Evolutionary conservation across 441 rosid genomes (phyloP).

Genomic region (Bruguiera hainesii): DNA sequence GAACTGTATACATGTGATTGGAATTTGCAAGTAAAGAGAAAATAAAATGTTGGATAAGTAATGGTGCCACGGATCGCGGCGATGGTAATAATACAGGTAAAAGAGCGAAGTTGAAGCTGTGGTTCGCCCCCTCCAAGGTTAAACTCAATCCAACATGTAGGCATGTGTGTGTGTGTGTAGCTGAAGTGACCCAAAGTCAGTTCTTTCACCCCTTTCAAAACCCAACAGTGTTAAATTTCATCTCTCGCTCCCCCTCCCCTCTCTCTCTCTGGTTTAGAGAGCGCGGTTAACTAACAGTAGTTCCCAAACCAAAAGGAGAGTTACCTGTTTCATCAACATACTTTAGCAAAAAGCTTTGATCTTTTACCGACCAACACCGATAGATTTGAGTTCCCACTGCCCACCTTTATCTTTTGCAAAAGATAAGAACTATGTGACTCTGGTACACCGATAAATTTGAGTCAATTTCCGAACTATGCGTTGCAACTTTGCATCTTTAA

Average conservation of each 20-base stretch:
- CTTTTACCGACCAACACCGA: neutral
- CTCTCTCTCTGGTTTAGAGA: neutral
- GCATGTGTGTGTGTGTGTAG: too few relatives aligned
- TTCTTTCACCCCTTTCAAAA: constrained; percentile 21
- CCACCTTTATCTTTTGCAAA: neutral
- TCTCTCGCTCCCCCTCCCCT: neutral
- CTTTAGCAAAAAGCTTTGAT: constrained; percentile 1
- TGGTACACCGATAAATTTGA: too few relatives aligned
- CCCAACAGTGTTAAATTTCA: constrained; percentile 12
- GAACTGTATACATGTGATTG: too few relatives aligned
- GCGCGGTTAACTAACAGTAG: constrained; percentile 19
- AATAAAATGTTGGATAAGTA: too few relatives aligned
- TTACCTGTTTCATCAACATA: constrained; percentile 7
- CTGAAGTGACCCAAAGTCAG: constrained; percentile 43
- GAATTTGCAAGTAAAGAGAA: too few relatives aligned
- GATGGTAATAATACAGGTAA: too few relatives aligned
- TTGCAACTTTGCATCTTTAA: neutral
- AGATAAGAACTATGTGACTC: too few relatives aligned
- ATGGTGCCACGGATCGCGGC: too few relatives aligned
- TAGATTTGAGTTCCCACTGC: neutral
- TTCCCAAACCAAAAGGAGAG: neutral
- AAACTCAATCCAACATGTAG: too few relatives aligned
- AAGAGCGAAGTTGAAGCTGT: too few relatives aligned
- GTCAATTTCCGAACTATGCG: neutral
- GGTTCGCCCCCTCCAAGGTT: too few relatives aligned